phyloP scores from a whole-genome alignment of 345 rosid genomes.

The Viola odorata region DNA sequence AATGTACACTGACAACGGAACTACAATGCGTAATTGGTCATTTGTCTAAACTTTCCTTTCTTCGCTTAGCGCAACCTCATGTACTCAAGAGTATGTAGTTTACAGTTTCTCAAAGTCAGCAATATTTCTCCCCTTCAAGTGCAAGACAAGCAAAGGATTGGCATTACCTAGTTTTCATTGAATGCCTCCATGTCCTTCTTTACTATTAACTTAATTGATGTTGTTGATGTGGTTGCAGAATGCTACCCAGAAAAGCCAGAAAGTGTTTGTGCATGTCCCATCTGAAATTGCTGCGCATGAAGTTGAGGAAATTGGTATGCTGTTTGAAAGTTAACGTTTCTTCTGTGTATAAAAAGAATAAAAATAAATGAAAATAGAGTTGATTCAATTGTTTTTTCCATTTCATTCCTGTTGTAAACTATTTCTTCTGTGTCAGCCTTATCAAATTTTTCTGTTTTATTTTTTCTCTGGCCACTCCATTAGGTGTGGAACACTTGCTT shows the following conservation, averaged over 20 bases:
- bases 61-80: no score
- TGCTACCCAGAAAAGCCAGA: slow-evolving; percentile 90
- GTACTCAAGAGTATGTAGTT: no score
- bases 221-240: slow-evolving; percentile 37
- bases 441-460: not conserved
- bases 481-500: slow-evolving; percentile 85
- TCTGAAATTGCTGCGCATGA: slow-evolving; percentile 94
- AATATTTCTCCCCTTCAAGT: no score
- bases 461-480: not conserved
- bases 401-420: no score
- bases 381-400: not conserved
- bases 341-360: not conserved
- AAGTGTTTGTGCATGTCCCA: slow-evolving; percentile 73
- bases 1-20: not conserved
- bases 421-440: not conserved
- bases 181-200: not conserved
- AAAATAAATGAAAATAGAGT: not conserved
- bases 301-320: slow-evolving; percentile 92
- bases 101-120: no score
- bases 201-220: slow-evolving; percentile 3
- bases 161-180: not conserved
- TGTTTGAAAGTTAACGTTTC: not conserved
- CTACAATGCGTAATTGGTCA: not conserved
- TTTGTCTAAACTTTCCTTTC: not conserved
- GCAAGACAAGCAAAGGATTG: not conserved